phyloP scores from a whole-genome alignment of 2,329 filamentous ascomycete species.

The Tolypocladium nubicola region DNA sequence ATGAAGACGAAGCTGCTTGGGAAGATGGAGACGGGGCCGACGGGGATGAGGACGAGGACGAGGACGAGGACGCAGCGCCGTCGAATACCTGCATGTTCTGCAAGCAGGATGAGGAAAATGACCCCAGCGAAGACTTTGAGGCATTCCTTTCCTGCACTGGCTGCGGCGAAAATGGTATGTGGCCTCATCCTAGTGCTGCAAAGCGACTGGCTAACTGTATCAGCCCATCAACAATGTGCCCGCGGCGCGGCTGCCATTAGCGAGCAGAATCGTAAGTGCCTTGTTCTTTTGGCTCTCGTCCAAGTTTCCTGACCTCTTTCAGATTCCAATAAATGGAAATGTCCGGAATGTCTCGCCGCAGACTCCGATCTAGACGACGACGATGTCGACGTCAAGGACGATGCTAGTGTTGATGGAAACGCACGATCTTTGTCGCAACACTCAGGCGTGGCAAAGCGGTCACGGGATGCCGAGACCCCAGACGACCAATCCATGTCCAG shows the following conservation, averaged over 20 bases:
- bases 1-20: constrained; percentile 21
- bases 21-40: constrained; percentile 47
- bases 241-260: constrained; percentile 45
- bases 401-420: constrained; percentile 11
- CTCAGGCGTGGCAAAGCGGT: constrained; percentile 28
- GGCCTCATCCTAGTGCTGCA: constrained; percentile 9
- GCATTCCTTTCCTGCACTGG: constrained; percentile 63
- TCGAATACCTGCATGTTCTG: constrained; percentile 57
- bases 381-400: constrained; percentile 16
- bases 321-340: constrained; percentile 39
- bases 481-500: constrained; percentile 61
- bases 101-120: constrained; percentile 70
- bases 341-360: constrained; percentile 33
- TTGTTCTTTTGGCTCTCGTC: background rate
- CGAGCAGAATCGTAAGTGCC: constrained; percentile 18
- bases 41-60: constrained; percentile 47
- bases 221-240: constrained; percentile 88
- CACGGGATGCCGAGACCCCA: constrained; percentile 33
- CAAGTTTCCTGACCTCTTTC: constrained; percentile 11
- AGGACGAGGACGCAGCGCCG: constrained; percentile 43
- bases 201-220: constrained; percentile 27
- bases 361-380: constrained; percentile 20
- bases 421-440: constrained; percentile 12
- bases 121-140: constrained; percentile 73
- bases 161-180: constrained; percentile 77